Percentiles rank a stretch among this genome's conserved stretches.
phyloP scores from a whole-genome alignment of 441 rosid species.

The Erysimum cheiri region DNA sequence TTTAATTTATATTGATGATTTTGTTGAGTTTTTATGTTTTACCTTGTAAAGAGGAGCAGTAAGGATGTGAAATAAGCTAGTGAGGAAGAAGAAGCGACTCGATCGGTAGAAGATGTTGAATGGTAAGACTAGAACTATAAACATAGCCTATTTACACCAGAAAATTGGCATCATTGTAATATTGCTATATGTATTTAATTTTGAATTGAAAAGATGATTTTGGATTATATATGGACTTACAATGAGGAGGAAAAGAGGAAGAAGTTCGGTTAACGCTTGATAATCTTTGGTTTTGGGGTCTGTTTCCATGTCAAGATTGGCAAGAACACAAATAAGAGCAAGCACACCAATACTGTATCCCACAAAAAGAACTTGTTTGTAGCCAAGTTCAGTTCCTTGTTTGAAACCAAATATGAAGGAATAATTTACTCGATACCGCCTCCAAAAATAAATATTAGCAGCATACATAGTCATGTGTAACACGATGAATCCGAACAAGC shows the following conservation, averaged over 20 bases:
- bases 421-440: conserved; percentile 46
- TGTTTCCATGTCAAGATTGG: conserved; percentile 49
- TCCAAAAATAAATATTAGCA: conserved; percentile 49
- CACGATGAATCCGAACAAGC: conserved; percentile 49
- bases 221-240: conserved; percentile 35
- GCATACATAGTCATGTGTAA: conserved; percentile 52
- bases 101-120: conserved; percentile 39
- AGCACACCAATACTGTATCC: conserved; percentile 37
- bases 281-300: conserved; percentile 44
- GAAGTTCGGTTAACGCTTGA: conserved; percentile 48
- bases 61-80: conserved; percentile 27
- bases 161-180: conserved; percentile 2
- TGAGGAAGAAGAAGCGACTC: conserved; percentile 38
- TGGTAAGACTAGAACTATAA: conserved; percentile 33
- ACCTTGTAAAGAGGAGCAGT: conserved; percentile 72
- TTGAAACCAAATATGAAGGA: conserved; percentile 50
- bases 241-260: conserved; percentile 45
- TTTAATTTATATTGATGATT: background rate
- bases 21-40: background rate
- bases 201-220: background rate
- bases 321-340: conserved; percentile 36
- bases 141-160: conserved; percentile 50
- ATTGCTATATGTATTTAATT: too few relatives aligned
- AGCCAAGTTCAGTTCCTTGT: conserved; percentile 47
- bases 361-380: conserved; percentile 42